Percentiles rank a stretch among this genome's conserved stretches.
Conservation (phyloP, 345 rosid genomes). For the Acer negundo region DNA sequence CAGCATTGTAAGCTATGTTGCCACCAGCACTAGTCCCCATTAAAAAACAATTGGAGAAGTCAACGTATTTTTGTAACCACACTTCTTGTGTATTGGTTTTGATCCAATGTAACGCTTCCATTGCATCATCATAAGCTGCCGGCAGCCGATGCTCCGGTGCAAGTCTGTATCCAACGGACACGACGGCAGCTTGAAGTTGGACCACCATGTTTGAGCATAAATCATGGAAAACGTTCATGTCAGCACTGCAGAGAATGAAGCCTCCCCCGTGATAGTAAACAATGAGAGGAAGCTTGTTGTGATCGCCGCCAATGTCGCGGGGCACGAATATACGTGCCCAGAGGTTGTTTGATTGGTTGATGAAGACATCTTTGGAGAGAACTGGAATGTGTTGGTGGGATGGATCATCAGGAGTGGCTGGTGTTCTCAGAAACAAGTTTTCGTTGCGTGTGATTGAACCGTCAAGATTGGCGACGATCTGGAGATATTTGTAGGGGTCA, state of each 20-base stretch:
- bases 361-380: conserved; percentile 38
- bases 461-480: conserved; percentile 34
- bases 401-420: conserved; percentile 32
- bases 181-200: conserved; percentile 40
- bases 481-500: conserved; percentile 33
- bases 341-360: conserved; percentile 32
- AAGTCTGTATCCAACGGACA: conserved; percentile 49
- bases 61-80: conserved; percentile 43
- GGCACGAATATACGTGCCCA: conserved; percentile 43
- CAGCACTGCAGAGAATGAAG: conserved; percentile 45
- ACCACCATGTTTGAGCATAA: conserved; percentile 40
- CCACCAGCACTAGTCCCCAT: conserved; percentile 69
- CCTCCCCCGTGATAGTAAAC: conserved; percentile 70
- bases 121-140: conserved; percentile 62
- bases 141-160: conserved; percentile 79
- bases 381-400: background rate
- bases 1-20: conserved; percentile 55
- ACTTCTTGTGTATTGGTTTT: conserved; percentile 22
- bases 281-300: conserved; percentile 50
- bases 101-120: conserved; percentile 48
- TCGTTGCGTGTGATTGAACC: conserved; percentile 41
- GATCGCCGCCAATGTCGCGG: background rate
- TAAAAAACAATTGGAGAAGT: conserved; percentile 37
- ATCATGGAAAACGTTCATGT: conserved; percentile 12
- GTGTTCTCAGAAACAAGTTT: conserved; percentile 6